These are phyloP conservation scores for Scenedesmus sp. DNA, from an alignment of 163 green algal genomes.

Conservation along the genomic window DNA sequence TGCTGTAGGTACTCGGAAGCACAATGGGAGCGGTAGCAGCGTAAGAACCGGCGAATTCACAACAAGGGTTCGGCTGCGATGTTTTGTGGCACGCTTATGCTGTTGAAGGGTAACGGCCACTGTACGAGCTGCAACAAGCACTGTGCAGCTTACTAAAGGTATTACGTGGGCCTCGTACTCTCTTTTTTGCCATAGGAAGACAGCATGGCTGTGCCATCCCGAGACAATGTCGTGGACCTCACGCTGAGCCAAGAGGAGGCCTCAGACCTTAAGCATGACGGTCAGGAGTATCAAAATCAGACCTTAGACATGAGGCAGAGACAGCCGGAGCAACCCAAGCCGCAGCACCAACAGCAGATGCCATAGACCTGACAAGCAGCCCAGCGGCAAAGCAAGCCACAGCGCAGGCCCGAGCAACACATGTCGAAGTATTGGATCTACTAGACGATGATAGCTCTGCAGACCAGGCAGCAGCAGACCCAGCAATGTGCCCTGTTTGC, in stretches of 20 bases:
- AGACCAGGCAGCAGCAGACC: neutral
- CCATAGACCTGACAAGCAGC: conserved; percentile 2
- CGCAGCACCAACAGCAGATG: neutral
- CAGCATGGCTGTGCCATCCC: neutral
- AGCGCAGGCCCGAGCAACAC: neutral
- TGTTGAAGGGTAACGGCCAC: no score
- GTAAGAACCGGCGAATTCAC: neutral
- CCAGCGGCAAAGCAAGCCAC: neutral
- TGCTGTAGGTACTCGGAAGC: no score
- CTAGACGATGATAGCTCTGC: neutral
- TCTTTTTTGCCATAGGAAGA: neutral
- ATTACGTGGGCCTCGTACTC: no score
- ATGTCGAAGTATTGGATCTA: neutral
- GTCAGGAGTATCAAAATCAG: neutral
- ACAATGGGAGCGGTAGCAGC: neutral
- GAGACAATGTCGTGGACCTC: neutral
- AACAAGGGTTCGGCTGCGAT: neutral
- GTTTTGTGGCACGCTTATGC: neutral
- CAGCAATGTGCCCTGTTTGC: neutral
- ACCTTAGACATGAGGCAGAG: neutral
- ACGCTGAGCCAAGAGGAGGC: neutral
- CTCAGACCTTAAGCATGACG: neutral
- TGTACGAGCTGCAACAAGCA: no score
- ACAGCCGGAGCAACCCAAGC: neutral
- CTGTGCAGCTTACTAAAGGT: no score